Percentiles rank a stretch among this genome's conserved stretches.
Evolutionary conservation across 2,329 filamentous ascomycete genomes (phyloP).

Genomic region (Chaetomiaceae sp.): DNA sequence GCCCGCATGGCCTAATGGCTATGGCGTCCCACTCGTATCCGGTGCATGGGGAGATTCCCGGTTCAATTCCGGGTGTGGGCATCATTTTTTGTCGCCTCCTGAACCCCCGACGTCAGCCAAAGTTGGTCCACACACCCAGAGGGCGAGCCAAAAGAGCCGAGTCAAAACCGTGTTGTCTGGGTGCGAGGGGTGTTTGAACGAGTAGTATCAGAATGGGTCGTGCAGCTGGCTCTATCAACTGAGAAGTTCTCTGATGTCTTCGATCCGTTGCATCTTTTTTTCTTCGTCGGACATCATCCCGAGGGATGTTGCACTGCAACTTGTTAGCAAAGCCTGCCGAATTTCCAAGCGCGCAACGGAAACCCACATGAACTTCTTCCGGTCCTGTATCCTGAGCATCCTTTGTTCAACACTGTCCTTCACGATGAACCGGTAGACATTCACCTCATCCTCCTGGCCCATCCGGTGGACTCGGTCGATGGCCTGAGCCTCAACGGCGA

Average conservation of each 20-base stretch:
- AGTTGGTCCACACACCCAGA: no score
- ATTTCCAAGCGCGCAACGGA: background rate
- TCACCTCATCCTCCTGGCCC: conserved; percentile 84
- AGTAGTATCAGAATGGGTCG: no score
- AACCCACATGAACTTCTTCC: conserved; percentile 92
- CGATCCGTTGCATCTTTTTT: conserved; percentile 82
- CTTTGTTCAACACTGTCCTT: conserved; percentile 89
- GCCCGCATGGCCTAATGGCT: no score
- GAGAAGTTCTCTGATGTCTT: conserved; percentile 89
- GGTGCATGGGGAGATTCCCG: no score
- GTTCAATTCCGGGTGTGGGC: no score
- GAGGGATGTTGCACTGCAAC: conserved; percentile 74
- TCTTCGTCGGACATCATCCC: conserved; percentile 96
- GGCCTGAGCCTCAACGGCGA: conserved; percentile 91
- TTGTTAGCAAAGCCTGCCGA: conserved; percentile 20
- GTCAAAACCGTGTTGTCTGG: no score
- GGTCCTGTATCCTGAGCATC: conserved; percentile 89
- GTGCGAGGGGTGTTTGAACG: no score
- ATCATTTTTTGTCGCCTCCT: no score
- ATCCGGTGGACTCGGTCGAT: conserved; percentile 97
- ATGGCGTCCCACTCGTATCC: no score
- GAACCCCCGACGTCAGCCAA: no score
- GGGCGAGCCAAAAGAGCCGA: no score
- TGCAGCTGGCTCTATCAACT: conserved; percentile 42
- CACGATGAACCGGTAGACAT: conserved; percentile 83